phyloP scores from a whole-genome alignment of 2,329 filamentous ascomycete genomes.

The Seiridium cupressi region DNA sequence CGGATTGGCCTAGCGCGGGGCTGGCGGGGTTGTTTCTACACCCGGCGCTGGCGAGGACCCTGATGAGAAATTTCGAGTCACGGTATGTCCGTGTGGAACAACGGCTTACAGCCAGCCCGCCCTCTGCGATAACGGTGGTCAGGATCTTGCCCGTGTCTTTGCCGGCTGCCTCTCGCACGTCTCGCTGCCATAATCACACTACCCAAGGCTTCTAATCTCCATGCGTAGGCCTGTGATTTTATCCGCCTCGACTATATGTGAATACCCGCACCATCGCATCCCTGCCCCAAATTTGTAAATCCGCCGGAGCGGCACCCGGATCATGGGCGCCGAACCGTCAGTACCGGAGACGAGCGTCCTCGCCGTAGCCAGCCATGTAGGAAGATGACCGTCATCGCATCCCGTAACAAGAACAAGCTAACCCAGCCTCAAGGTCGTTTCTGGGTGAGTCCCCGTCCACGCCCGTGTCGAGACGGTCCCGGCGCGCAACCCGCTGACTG shows the following conservation, averaged over 20 bases:
- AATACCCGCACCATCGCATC: no score
- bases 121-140: background rate
- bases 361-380: slow-evolving; percentile 90
- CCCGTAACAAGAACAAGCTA: slow-evolving; percentile 39
- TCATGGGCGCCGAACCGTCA: slow-evolving; percentile 38
- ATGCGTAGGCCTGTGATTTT: no score
- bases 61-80: slow-evolving; percentile 10
- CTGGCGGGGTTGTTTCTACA: slow-evolving; percentile 7
- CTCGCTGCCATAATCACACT: background rate
- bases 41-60: background rate
- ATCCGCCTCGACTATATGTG: no score
- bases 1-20: slow-evolving; percentile 9
- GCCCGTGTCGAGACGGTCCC: background rate
- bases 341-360: slow-evolving; percentile 68
- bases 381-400: slow-evolving; percentile 8
- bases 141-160: background rate
- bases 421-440: slow-evolving; percentile 59
- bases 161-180: background rate
- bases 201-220: no score
- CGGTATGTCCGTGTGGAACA: background rate
- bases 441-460: slow-evolving; percentile 56
- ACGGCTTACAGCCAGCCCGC: slow-evolving; percentile 3
- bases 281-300: background rate
- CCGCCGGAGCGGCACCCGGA: background rate
- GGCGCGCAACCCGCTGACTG: slow-evolving; percentile 14